Base-by-base conservation (phyloP, 2,329 filamentous ascomycete species). In the Colletotrichum aenigma region DNA sequence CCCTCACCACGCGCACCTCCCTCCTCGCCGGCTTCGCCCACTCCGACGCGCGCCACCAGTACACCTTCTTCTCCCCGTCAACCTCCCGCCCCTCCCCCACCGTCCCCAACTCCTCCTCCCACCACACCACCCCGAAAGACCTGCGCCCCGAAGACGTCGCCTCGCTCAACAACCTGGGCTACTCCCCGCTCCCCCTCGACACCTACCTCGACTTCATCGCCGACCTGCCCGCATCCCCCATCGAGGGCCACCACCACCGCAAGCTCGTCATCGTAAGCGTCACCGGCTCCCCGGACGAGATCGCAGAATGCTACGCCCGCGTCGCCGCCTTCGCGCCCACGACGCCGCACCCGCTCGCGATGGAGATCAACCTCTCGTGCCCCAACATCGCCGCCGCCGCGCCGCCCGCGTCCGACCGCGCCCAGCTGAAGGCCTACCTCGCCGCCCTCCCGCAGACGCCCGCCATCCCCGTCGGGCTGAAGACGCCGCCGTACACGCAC, bases 311-410 rank as follows among this genome's bases (percentile, higher is more conserved):
- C 84, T 93, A 94, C 80, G 76, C 78, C 1, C 83, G 85, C 16
- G 88, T 94, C 75, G 82, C 81, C 74, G 74, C 30, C 62, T 88
- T 86, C 81, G 5, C 64, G 30, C 28, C 86, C 6, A 74, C 88
- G n/a, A 78, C 80, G 2, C 77, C 82, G 6, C 83, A 91, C 78
- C 87, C 88, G 2, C 85, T 95, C 1, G 92, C 92, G 21, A 91
- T 96, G 87, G 94, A 96, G 83, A 87, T 96, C 79, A 96, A 96
- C 81, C 89, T 96, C 34, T 94, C 91, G 36, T 96, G 94, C 79
- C 94, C 94, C 0, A 96, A 96, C 80, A 96, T 96, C 66, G 87
- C 89, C 0, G 85, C 86, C 21, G 89, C 89, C 62, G 92, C 94
- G 1, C 94, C 94, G 1, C 94, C 94, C 7, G 94, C 94, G 0